Evolutionary conservation across 495 filamentous ascomycete genomes (phyloP).

Genomic region (Tuber calosporum): DNA sequence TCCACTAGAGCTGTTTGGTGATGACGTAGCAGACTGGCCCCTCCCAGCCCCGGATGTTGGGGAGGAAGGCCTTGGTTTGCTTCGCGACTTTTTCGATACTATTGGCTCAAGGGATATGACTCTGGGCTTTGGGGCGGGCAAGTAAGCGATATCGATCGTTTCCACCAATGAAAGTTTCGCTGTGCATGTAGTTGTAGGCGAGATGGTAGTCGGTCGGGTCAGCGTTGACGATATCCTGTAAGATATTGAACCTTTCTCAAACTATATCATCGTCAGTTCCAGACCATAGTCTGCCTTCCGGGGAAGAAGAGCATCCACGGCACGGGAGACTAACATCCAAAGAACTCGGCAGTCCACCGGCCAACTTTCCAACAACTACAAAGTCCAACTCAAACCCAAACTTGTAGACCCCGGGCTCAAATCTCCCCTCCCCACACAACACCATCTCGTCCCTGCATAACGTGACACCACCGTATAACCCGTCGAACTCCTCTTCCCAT

Average conservation of each 20-base stretch:
- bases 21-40: conserved; percentile 19
- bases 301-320: conserved; percentile 9
- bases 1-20: conserved; percentile 24
- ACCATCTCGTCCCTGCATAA: conserved; percentile 88
- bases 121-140: conserved; percentile 57
- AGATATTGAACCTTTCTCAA: conserved; percentile 86
- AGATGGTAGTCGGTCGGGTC: conserved; percentile 81
- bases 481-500: conserved; percentile 55
- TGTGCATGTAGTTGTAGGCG: conserved; percentile 69
- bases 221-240: conserved; percentile 85
- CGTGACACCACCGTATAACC: conserved; percentile 73
- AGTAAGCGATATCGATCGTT: conserved; percentile 56
- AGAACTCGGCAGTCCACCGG: conserved; percentile 67
- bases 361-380: conserved; percentile 58
- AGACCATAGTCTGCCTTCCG: conserved; percentile 17
- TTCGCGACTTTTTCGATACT: conserved; percentile 35
- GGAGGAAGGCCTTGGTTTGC: conserved; percentile 24
- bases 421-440: conserved; percentile 79
- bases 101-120: conserved; percentile 77
- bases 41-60: conserved; percentile 13
- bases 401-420: conserved; percentile 78
- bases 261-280: conserved; percentile 50
- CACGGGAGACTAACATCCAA: conserved; percentile 65
- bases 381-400: conserved; percentile 87
- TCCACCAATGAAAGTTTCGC: conserved; percentile 72